Evolutionary conservation across 129 eudicot species (phyloP).

Genomic region (Chrysanthemum seticuspe): DNA sequence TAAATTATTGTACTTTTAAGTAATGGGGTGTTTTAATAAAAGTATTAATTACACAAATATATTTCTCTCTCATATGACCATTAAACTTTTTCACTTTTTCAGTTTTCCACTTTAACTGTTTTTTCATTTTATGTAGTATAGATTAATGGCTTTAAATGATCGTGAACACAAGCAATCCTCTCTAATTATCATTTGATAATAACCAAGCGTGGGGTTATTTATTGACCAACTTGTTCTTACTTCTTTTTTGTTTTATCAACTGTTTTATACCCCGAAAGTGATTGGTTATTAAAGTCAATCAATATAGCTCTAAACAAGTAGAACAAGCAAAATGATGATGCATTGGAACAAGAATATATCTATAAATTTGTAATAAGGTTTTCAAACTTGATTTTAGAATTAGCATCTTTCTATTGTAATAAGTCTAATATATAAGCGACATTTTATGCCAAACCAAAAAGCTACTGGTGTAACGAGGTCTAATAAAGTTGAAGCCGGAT

Average conservation of each 20-base stretch:
- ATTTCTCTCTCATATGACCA: too few relatives aligned
- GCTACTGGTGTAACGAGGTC: not conserved
- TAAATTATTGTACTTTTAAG: too few relatives aligned
- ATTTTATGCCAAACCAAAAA: not conserved
- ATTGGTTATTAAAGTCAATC: too few relatives aligned
- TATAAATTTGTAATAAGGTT: not conserved
- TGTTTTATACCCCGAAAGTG: not conserved
- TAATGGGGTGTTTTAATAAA: too few relatives aligned
- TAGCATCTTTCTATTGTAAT: not conserved
- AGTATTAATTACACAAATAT: too few relatives aligned
- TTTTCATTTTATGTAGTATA: too few relatives aligned
- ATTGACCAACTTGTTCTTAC: slow-evolving; percentile 10
- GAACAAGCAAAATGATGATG: too few relatives aligned
- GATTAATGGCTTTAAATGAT: too few relatives aligned
- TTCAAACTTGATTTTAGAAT: not conserved
- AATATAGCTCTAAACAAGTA: too few relatives aligned
- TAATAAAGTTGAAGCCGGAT: not conserved
- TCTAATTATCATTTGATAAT: not conserved
- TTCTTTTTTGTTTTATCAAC: not conserved
- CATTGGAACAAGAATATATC: not conserved
- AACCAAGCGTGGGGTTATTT: slow-evolving; percentile 9
- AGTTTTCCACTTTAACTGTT: too few relatives aligned
- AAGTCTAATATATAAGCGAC: not conserved
- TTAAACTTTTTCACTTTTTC: too few relatives aligned
- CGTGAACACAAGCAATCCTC: too few relatives aligned